Base-by-base conservation (phyloP, 169 alveolate species). In the Cryptosporidium ubiquitum region DNA sequence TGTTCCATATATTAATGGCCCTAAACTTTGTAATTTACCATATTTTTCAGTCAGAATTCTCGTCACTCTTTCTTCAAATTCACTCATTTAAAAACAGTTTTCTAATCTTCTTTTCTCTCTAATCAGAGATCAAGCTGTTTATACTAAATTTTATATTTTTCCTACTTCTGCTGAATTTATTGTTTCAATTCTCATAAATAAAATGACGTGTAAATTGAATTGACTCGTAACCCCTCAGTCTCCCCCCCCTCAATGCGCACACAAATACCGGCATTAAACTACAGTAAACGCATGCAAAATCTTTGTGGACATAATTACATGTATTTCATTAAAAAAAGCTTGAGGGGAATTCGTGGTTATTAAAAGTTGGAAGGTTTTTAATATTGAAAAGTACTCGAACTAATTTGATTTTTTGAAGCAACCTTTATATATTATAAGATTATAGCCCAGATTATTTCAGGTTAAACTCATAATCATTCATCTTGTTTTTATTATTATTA, bases 1-100 rank as follows among this genome's bases (percentile, higher is more conserved):
- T 1, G 92, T 85, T 57, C 92, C 92, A 60, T 79, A 79, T 61
- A 64, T 79, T 44, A 79, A 64, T 31, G 89, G 89, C 18, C 79
- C 74, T 31, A 79, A 64, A 29, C 44, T 58, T 42, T 26, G 31
- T 29, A 61, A 64, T n/a, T 26, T 35, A 0, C 89, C 75, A 39
- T 37, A 37, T 14, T 47, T 29, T 23, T 20, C 40, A 20, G 33
- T 61, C 7, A 37, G 20, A 26, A 61, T 31, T 18, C n/a, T 44
- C 5, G 35, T 23, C 7, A 79, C 73, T 26, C 49, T 79, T 26
- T 79, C 52, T 39, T 64, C 68, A 39, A 79, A 79, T 40, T 26
- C 31, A 14, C 47, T 61, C 89, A 79, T 79, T 42, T 47, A 4
- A 64, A 64, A 64, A 3, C 10, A 20, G 20, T 12, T 20, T 5